phyloP scores from a whole-genome alignment of 495 filamentous ascomycete species.

The Chlorociboria aeruginascens region DNA sequence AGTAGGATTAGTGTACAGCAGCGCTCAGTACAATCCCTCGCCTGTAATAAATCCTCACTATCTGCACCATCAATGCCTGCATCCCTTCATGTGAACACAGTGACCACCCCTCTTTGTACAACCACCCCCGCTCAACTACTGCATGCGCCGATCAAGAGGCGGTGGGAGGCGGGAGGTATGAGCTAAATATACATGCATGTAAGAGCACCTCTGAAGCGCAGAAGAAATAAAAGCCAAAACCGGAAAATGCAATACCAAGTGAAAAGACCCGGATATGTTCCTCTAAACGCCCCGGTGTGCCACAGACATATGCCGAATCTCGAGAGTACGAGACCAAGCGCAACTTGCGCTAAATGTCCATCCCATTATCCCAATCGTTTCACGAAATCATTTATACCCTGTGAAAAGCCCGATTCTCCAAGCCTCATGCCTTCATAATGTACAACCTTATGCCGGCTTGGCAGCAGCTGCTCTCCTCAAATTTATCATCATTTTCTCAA shows the following conservation, averaged over 20 bases:
- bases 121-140: too few species aligned
- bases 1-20: too few species aligned
- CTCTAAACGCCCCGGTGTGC: not conserved
- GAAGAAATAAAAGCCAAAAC: not conserved
- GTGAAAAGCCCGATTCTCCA: not conserved
- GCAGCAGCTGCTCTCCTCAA: constrained; percentile 20
- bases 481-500: constrained; percentile 37
- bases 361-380: not conserved
- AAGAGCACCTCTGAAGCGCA: not conserved
- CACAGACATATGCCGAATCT: not conserved
- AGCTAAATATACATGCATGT: too few species aligned
- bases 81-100: too few species aligned
- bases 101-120: too few species aligned
- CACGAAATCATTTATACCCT: not conserved
- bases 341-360: not conserved
- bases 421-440: not conserved
- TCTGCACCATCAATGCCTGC: too few species aligned
- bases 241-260: not conserved
- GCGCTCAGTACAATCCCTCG: too few species aligned
- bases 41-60: too few species aligned
- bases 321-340: not conserved
- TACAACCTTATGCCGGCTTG: not conserved
- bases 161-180: too few species aligned
- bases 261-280: not conserved
- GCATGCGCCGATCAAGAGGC: too few species aligned